A percentile compares a stretch with the other conserved stretches of the same genome.
Conservation (phyloP, 2,329 filamentous ascomycete genomes). For the Nemania sp. region DNA sequence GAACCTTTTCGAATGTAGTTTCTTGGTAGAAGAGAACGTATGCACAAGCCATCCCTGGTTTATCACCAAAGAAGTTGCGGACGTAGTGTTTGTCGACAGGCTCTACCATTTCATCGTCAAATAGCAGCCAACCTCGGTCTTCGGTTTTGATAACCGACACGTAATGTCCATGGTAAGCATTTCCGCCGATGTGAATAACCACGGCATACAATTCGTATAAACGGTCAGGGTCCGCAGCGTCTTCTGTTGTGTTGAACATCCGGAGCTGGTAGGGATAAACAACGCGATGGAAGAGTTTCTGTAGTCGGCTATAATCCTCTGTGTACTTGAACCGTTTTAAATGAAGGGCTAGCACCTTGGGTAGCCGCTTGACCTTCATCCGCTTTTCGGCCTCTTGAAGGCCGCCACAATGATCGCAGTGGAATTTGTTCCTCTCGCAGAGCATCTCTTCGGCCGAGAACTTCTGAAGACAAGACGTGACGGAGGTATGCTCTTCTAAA, state of each 20-base stretch:
- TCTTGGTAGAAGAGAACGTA: slow-evolving; percentile 99
- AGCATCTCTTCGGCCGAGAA: slow-evolving; percentile 99
- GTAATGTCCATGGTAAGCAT: slow-evolving; percentile 96
- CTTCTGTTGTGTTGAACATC: slow-evolving; percentile 96
- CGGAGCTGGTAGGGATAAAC: slow-evolving; percentile 96
- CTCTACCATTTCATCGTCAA: slow-evolving; percentile 98
- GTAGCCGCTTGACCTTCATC: slow-evolving; percentile 97
- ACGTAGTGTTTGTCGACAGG: slow-evolving; percentile 97
- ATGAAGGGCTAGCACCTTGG: slow-evolving; percentile 88
- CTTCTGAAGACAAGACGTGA: slow-evolving; percentile 91
- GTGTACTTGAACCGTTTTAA: slow-evolving; percentile 98
- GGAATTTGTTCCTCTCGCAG: slow-evolving; percentile 97
- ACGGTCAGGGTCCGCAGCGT: slow-evolving; percentile 89
- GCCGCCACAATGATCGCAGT: slow-evolving; percentile 95
- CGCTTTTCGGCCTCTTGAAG: slow-evolving; percentile 97
- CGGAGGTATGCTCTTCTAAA: slow-evolving; percentile 90
- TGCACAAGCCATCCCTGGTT: slow-evolving; percentile 85
- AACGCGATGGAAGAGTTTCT: slow-evolving; percentile 95
- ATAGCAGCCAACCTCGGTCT: slow-evolving; percentile 92
- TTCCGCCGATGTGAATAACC: slow-evolving; percentile 94
- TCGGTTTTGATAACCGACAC: slow-evolving; percentile 97
- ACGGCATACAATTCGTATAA: slow-evolving; percentile 97
- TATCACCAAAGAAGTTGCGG: slow-evolving; percentile 94
- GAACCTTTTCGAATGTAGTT: slow-evolving; percentile 69
- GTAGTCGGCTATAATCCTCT: slow-evolving; percentile 87